Evolutionary conservation across 495 filamentous ascomycete species (phyloP), one percentile per base, ranked within the genome.

Genomic region (Rhizodiscina lignyota): DNA sequence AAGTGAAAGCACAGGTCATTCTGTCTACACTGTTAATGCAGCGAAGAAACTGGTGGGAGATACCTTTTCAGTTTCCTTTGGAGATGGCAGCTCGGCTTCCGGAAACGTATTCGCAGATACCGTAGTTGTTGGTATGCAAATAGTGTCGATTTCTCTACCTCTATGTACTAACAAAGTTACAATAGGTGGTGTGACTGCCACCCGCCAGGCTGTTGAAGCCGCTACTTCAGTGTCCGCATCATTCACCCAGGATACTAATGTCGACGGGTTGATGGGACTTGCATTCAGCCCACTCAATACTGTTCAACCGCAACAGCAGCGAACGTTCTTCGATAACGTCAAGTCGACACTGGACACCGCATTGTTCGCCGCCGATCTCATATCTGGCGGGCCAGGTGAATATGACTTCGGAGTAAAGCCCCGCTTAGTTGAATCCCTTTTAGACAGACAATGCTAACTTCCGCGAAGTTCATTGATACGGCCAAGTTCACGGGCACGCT

Each of bases 351-450:
- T 84, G 2, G 62, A 67, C 37, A 39, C 50, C n/a, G 73, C 72
- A 0, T 37, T 85, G 23, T 85, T 83, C 51, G 77, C 77, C 21
- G 74, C 68, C 12, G 62, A 72, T 34, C 58, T 87, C 39, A 78
- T 74, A 57, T 61, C 76, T 45, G 60, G 64, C 21, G 59, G 54
- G 32, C 64, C 77, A 16, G 82, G 82, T 13, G 60, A 48, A 37
- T 83, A 78, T 53, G 77, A 79, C 57, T 85, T 86, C 43, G 82
- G 82, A n/a, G n/a, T n/a, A n/a, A n/a, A n/a, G n/a, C n/a, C n/a
- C n/a, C n/a, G n/a, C n/a, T n/a, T n/a, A n/a, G n/a, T n/a, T n/a
- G n/a, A n/a, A n/a, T n/a, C n/a, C n/a, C n/a, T n/a, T n/a, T n/a
- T n/a, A n/a, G n/a, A n/a, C n/a, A n/a, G n/a, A n/a, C n/a, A n/a